Conservation (phyloP, 2,329 filamentous ascomycete genomes). For the Ophiostoma novo-ulmi region DNA sequence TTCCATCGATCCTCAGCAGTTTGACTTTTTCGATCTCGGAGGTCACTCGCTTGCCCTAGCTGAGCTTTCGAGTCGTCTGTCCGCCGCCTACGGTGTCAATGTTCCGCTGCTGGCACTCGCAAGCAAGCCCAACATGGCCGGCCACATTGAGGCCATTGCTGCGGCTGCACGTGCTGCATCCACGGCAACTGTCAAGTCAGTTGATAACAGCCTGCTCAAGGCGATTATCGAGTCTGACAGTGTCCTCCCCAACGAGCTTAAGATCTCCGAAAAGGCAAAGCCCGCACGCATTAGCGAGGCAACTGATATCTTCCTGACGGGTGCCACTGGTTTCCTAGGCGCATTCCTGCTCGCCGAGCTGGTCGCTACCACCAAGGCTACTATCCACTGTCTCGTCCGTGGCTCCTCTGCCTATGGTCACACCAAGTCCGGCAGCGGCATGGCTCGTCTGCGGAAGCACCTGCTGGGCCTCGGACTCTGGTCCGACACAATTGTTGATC, state of each 20-base stretch:
- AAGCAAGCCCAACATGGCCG: slow-evolving; percentile 64
- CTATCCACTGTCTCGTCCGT: slow-evolving; percentile 63
- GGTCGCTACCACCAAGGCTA: slow-evolving; percentile 61
- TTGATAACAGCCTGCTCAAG: slow-evolving; percentile 21
- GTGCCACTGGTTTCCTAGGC: slow-evolving; percentile 70
- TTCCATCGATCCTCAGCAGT: slow-evolving; percentile 57
- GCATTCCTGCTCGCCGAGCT: slow-evolving; percentile 68
- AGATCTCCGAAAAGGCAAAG: slow-evolving; percentile 47
- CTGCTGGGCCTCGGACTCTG: slow-evolving; percentile 73
- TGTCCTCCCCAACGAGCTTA: slow-evolving; percentile 63
- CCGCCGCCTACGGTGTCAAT: slow-evolving; percentile 65
- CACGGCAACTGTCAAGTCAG: slow-evolving; percentile 5
- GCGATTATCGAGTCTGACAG: slow-evolving; percentile 36
- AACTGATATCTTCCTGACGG: slow-evolving; percentile 65
- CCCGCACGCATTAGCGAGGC: slow-evolving; percentile 54
- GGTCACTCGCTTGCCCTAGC: slow-evolving; percentile 75
- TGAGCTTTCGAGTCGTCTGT: slow-evolving; percentile 65
- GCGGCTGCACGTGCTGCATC: slow-evolving; percentile 67
- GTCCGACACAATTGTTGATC: slow-evolving; percentile 71
- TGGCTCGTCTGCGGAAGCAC: slow-evolving; percentile 69
- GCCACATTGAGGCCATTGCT: slow-evolving; percentile 66
- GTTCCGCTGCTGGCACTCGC: slow-evolving; percentile 67
- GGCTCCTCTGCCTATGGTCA: slow-evolving; percentile 46
- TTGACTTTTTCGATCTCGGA: slow-evolving; percentile 76
- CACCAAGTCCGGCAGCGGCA: slow-evolving; percentile 52